Conservation (phyloP, 306 rosid genomes). For the Heteromeles arbutifolia region DNA sequence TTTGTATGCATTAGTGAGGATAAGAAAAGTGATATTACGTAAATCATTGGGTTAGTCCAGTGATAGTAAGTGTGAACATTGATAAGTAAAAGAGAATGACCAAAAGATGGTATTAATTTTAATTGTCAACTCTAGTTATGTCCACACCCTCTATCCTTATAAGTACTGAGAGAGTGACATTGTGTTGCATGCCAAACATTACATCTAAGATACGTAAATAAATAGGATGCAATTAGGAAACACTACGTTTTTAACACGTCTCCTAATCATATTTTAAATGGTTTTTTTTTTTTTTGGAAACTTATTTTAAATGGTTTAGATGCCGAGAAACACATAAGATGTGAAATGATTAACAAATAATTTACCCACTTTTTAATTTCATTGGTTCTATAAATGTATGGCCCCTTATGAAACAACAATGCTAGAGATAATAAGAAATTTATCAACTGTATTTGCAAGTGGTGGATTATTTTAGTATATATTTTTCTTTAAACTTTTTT, state of each 20-base stretch:
- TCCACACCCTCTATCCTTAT: neutral
- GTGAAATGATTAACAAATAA: constrained; percentile 1
- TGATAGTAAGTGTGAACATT: no score
- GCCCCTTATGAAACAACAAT: neutral
- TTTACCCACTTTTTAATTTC: neutral
- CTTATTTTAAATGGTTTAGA: neutral
- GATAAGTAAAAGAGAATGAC: no score
- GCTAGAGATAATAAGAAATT: neutral
- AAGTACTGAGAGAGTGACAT: neutral
- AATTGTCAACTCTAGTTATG: neutral
- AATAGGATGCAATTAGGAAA: neutral
- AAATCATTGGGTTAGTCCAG: no score
- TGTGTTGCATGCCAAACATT: neutral
- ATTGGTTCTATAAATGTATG: neutral
- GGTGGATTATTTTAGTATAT: no score
- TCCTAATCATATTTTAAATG: neutral
- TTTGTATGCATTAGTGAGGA: no score
- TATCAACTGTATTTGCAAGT: no score
- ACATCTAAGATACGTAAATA: neutral
- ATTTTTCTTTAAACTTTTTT: no score
- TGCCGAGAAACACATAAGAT: neutral
- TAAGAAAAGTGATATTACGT: no score
- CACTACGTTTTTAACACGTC: neutral
- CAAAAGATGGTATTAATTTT: no score
- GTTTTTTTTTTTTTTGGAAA: no score